Percentiles rank a stretch among this genome's conserved stretches.
Conservation (phyloP, 345 rosid species). For the Microthlaspi erraticum region DNA sequence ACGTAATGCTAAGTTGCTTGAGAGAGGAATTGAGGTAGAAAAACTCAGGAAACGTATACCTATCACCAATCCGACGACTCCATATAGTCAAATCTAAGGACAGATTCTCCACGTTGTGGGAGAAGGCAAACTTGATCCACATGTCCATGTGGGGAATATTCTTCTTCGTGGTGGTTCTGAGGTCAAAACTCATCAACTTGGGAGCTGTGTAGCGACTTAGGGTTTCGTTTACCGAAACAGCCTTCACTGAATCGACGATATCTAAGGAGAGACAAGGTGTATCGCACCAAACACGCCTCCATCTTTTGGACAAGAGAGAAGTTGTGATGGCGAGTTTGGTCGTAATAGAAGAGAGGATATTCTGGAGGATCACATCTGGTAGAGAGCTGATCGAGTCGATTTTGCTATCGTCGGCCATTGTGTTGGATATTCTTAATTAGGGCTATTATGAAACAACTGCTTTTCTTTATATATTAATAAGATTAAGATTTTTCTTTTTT, state of each 20-base stretch:
- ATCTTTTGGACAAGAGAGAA: neutral
- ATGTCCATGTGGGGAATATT: neutral
- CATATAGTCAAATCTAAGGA: neutral
- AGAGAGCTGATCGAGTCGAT: neutral
- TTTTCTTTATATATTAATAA: too few species aligned
- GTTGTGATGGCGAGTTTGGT: neutral
- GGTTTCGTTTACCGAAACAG: neutral
- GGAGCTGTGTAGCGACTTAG: neutral
- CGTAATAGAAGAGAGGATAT: neutral
- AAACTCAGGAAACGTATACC: neutral
- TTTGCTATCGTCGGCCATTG: too few species aligned
- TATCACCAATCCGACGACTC: neutral
- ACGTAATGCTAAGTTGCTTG: neutral
- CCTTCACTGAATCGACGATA: fast-evolving
- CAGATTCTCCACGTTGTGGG: neutral
- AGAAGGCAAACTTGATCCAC: neutral
- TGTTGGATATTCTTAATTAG: too few species aligned
- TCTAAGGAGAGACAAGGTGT: neutral
- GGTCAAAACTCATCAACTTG: neutral
- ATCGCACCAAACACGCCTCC: neutral
- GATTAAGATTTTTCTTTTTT: too few species aligned
- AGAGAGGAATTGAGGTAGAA: neutral
- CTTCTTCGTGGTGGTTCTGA: neutral
- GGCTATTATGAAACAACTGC: too few species aligned
- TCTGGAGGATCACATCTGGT: neutral